Evolutionary conservation across 2,329 filamentous ascomycete genomes (phyloP).

Genomic region (Clonostachys solani): DNA sequence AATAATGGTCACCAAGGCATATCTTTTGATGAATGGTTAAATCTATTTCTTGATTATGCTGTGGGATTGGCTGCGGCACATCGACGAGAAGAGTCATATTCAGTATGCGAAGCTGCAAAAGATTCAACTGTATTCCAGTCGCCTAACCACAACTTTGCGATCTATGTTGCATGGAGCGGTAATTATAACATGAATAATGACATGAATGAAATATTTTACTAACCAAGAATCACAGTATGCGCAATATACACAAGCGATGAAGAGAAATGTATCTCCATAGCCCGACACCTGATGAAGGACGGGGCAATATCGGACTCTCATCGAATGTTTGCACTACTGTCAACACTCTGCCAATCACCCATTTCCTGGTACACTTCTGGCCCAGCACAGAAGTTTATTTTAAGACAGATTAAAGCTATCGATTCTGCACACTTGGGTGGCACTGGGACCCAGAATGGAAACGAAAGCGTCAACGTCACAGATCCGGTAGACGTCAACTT

Average conservation of each 20-base stretch:
- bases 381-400: constrained; percentile 83
- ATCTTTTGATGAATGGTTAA: constrained; percentile 79
- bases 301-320: constrained; percentile 80
- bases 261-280: constrained; percentile 66
- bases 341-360: constrained; percentile 69
- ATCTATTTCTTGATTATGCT: constrained; percentile 85
- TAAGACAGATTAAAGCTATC: constrained; percentile 87
- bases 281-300: constrained; percentile 80
- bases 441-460: constrained; percentile 17
- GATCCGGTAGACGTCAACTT: constrained; percentile 31
- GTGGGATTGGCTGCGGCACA: constrained; percentile 67
- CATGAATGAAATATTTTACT: background rate
- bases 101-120: constrained; percentile 71
- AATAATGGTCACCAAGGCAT: constrained; percentile 66
- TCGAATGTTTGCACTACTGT: constrained; percentile 76
- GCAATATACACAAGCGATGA: constrained; percentile 78
- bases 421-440: constrained; percentile 44
- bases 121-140: constrained; percentile 82
- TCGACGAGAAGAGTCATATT: constrained; percentile 70
- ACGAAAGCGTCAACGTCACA: background rate
- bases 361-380: constrained; percentile 75
- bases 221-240: constrained; percentile 54
- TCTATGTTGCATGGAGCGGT: constrained; percentile 75
- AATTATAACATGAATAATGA: constrained; percentile 19
- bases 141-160: constrained; percentile 62